Percentiles rank a stretch among this genome's conserved stretches.
Evolutionary conservation across 163 green algal genomes (phyloP).

Genomic region (Picocystis sp.): DNA sequence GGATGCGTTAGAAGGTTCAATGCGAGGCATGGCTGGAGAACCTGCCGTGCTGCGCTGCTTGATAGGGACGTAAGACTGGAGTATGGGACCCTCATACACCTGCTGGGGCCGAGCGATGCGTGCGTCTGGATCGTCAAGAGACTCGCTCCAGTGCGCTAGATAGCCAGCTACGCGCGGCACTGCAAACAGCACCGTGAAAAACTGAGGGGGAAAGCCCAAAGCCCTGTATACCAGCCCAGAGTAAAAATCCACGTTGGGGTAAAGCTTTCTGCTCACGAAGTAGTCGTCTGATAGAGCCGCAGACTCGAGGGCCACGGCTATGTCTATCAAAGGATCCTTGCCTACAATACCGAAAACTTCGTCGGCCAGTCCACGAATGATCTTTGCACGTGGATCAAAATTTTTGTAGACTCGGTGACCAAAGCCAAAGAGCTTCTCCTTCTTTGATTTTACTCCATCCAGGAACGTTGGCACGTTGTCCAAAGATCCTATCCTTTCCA

Average conservation of each 20-base stretch:
- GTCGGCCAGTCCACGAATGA: conserved; percentile 57
- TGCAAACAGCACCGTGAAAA: conserved; percentile 91
- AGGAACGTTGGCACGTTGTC: conserved; percentile 81
- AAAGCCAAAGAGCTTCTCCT: conserved; percentile 96
- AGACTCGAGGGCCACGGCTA: conserved; percentile 5
- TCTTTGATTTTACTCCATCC: conserved; percentile 45
- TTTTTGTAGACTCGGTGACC: conserved; percentile 97
- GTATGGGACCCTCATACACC: conserved; percentile 46
- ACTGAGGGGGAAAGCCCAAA: conserved; percentile 58
- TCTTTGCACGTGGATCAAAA: conserved; percentile 78
- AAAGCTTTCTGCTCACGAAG: conserved; percentile 6
- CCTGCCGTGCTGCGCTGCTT: too few species aligned
- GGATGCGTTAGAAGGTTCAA: too few species aligned
- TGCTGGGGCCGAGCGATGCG: conserved; percentile 96
- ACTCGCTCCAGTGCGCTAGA: conserved; percentile 93
- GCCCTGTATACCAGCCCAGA: conserved; percentile 6
- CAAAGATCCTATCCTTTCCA: conserved; percentile 67
- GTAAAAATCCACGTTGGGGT: conserved; percentile 9
- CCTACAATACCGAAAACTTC: conserved; percentile 77
- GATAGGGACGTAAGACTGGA: too few species aligned
- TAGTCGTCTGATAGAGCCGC: conserved; percentile 4
- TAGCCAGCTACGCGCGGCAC: conserved; percentile 77
- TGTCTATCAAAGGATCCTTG: conserved; percentile 67
- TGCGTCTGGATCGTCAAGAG: conserved; percentile 77
- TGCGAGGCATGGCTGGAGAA: too few species aligned